Conservation (phyloP, 2,329 filamentous ascomycete species). For the Berkeleyomyces basicola region DNA sequence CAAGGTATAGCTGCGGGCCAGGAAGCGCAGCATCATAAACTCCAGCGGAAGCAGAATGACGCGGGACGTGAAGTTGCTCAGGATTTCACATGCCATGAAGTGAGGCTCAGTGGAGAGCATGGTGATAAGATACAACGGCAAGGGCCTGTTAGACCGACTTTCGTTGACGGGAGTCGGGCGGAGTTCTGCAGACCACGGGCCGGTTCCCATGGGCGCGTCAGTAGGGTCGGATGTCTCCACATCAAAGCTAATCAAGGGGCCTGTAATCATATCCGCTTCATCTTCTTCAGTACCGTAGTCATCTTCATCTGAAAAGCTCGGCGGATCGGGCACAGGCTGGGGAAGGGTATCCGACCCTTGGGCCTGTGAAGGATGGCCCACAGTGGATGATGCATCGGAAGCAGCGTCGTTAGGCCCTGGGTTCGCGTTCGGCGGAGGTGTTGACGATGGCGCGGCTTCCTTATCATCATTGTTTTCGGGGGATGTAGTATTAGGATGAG, state of each 20-base stretch:
- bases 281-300: constrained; percentile 41
- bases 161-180: constrained; percentile 28
- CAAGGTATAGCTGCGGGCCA: constrained; percentile 26
- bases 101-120: constrained; percentile 33
- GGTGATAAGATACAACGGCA: constrained; percentile 28
- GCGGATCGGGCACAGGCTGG: neutral
- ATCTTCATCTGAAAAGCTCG: constrained; percentile 22
- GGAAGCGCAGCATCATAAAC: constrained; percentile 26
- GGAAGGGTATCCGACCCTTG: neutral
- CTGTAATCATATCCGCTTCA: constrained; percentile 36
- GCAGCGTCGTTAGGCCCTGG: neutral
- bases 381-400: neutral
- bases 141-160: constrained; percentile 20
- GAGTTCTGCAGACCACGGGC: constrained; percentile 40
- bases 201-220: constrained; percentile 29
- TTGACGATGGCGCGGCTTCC: neutral
- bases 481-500: neutral
- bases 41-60: constrained; percentile 31
- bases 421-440: neutral
- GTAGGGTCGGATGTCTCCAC: constrained; percentile 39
- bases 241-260: constrained; percentile 44
- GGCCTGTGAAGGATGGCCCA: neutral
- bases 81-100: constrained; percentile 30
- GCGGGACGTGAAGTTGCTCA: constrained; percentile 28
- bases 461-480: neutral